Conservation (phyloP, 129 eudicot genomes). For the Helichrysum umbraculigerum region DNA sequence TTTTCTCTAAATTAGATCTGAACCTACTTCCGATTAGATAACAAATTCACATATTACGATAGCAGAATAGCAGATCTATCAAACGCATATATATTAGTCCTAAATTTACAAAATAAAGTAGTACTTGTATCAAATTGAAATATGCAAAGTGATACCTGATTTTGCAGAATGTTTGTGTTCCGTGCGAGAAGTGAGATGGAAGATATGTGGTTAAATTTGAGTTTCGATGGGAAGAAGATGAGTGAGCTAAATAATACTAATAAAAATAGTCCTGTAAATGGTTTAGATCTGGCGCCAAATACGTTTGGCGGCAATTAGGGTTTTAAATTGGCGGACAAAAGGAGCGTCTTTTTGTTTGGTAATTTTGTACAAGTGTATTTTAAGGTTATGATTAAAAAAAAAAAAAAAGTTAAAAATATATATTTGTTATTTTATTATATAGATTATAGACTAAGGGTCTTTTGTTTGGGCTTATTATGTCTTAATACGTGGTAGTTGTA, state of each 20-base stretch:
- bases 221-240: constrained; percentile 8
- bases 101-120: not conserved
- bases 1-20: not conserved
- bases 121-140: not conserved
- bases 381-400: too few relatives aligned
- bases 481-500: too few relatives aligned
- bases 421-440: too few relatives aligned
- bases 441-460: too few relatives aligned
- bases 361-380: too few relatives aligned
- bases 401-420: too few relatives aligned
- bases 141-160: constrained; percentile 20
- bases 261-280: not conserved
- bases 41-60: not conserved
- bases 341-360: not conserved
- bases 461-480: too few relatives aligned
- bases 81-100: not conserved
- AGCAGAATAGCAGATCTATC: constrained; percentile 14
- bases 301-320: constrained; percentile 66
- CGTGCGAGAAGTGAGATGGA: not conserved
- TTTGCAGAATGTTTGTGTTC: not conserved
- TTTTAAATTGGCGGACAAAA: constrained; percentile 26
- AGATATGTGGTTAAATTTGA: constrained; percentile 16
- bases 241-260: not conserved
- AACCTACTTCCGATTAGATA: not conserved
- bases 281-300: constrained; percentile 50